Evolutionary conservation across 2,329 filamentous ascomycete species (phyloP), one percentile per base, ranked within the genome.

Genomic region (Paecilomyces variotii): DNA sequence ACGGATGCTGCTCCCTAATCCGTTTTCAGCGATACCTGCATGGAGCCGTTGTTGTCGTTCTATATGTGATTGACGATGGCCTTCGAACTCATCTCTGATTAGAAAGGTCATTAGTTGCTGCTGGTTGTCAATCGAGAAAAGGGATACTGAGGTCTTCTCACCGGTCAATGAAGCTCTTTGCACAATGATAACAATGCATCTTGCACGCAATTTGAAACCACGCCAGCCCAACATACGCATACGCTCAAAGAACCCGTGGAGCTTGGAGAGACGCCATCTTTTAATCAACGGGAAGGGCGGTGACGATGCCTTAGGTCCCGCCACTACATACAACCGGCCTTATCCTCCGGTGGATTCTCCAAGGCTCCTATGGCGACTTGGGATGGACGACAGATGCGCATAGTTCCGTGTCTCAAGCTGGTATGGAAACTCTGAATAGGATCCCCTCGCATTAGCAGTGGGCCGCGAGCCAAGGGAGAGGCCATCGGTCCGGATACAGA

Each of bases 121-220:
- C 24, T 9, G 24, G 14, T 10, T 28, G 50, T 52, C 27, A 25
- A 11, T 14, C 24, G 27, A 30, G 24, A 3, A 11, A 34, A n/a
- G 14, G 4, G 2, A 27, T 19, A 54, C 3, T 19, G 25, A n/a
- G 34, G 25, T 3, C n/a, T 25, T 24, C 34, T 54, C 10, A 61
- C 60, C 60, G 54, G 34, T 61, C 60, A 14, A 61, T 57, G 58
- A 61, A 61, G 49, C 60, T 56, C 51, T 61, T 61, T 11, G 60
- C 56, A 27, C 60, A 61, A 51, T 61, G 60, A 35, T 58, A 56
- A 50, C 60, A 61, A 56, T 61, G 55, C 60, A 61, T 61, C 30
- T 24, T 54, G 57, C 45, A 59, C 50, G 7, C n/a, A 9, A 14
- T 10, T 26, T 52, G 50, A n/a, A 52, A 28, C n/a, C 27, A 24